Base-by-base conservation (phyloP, 1,284 basidiomycete species). In the Hypsizygus ulmarius region DNA sequence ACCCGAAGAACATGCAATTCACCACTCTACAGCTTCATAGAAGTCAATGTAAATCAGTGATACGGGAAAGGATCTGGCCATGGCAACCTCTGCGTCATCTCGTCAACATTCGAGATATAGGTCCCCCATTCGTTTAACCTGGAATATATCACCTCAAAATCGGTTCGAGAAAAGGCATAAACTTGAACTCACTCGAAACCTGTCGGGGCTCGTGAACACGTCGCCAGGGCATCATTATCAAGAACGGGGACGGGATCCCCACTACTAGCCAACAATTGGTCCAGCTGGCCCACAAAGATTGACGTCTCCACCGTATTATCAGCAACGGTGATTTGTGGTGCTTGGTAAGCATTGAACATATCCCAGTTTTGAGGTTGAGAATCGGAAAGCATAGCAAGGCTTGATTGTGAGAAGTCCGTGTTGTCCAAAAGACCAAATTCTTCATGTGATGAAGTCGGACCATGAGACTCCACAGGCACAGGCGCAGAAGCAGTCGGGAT, bases 191-290 rank as follows among this genome's bases (percentile, higher is more conserved):
- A 77, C 75, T 74, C 69, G 39, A 72, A 72, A 29, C 65, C 66
- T 5, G 65, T 63, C n/a, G 72, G 70, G 7, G 71, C 67, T 11
- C 64, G 65, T 16, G 71, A 70, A 74, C 73, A 78, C 66, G 75
- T 70, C 12, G 62, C 58, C 63, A 73, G 62, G 9, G 65, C 64
- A 39, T 71, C 68, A 38, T 57, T 56, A 54, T 71, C 69, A 57
- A 69, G 63, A 15, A 59, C 47, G 18, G 62, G 57, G 28, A 57
- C 52, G 7, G 52, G 28, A 29, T 52, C 48, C 5, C 38, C 8
- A 34, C 47, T 28, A 47, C 40, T 42, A 15, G 27, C 18, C 2
- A 8, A 21, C 12, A 18, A 16, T 36, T 36, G 33, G 1, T 33
- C 39, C 32, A 25, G 30, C 14, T 37, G 16, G 16, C 5, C 27